phyloP scores from a whole-genome alignment of 1,284 basidiomycete genomes.

The Puccinia hordei region DNA sequence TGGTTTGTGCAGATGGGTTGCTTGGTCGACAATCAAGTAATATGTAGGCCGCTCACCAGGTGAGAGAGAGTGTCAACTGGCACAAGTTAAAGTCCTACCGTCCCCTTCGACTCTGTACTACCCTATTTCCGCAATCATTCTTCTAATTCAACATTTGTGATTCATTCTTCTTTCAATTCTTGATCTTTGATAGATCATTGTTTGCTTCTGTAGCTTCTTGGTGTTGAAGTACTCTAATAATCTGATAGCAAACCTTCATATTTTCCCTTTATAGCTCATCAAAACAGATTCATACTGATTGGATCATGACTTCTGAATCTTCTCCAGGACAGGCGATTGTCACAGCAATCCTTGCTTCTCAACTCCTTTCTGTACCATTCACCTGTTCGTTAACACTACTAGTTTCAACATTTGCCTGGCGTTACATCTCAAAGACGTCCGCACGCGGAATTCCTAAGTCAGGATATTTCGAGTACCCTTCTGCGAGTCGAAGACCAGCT shows the following conservation, averaged over 20 bases:
- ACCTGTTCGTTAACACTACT: constrained; percentile 13
- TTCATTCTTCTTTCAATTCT: constrained; percentile 12
- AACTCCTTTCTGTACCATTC: constrained; percentile 19
- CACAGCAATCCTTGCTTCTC: constrained; percentile 20
- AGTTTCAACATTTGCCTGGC: constrained; percentile 18
- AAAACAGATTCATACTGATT: background rate
- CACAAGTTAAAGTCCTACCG: background rate
- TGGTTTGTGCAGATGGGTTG: background rate
- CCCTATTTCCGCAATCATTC: background rate
- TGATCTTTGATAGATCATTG: constrained; percentile 28
- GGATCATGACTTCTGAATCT: background rate
- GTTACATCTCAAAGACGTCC: constrained; percentile 25
- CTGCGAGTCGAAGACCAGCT: background rate
- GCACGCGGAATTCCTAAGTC: background rate
- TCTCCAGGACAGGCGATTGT: constrained; percentile 5
- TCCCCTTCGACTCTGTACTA: background rate
- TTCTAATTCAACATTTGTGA: background rate
- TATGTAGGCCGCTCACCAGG: background rate
- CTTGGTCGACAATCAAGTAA: background rate
- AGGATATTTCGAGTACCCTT: constrained; percentile 25
- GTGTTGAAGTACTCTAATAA: background rate
- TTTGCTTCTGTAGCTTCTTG: background rate
- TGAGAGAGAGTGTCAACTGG: background rate
- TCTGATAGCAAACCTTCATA: no score
- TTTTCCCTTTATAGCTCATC: background rate